Evolutionary conservation across 2,329 filamentous ascomycete genomes (phyloP).

Genomic region (Cadophora malorum): DNA sequence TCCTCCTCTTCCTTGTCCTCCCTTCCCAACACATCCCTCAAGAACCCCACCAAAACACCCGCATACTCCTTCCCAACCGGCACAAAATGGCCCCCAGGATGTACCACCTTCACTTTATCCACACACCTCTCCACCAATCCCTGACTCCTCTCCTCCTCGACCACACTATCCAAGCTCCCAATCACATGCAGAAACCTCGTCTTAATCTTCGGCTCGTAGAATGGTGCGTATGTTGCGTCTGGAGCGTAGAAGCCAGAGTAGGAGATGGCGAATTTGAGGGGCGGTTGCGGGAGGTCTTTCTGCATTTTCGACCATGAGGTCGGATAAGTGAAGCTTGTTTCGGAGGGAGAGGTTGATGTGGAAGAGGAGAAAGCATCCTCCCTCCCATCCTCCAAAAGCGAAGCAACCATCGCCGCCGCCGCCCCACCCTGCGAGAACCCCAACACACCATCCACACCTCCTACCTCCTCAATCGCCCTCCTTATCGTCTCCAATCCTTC

Average conservation of each 20-base stretch:
- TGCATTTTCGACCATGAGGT: conserved; percentile 46
- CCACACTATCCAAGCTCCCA: conserved; percentile 85
- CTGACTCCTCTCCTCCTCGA: conserved; percentile 76
- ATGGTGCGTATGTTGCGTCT: conserved; percentile 65
- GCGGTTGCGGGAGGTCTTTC: conserved; percentile 46
- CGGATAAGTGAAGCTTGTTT: conserved; percentile 57
- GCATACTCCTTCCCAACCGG: conserved; percentile 84
- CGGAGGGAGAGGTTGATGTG: conserved; percentile 26
- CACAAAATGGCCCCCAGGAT: conserved; percentile 87
- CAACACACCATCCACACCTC: conserved; percentile 77
- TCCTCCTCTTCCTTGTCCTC: conserved; percentile 61
- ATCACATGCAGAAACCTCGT: conserved; percentile 85
- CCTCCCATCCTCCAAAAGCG: conserved; percentile 67
- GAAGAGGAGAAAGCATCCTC: conserved; percentile 53
- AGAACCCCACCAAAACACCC: conserved; percentile 76
- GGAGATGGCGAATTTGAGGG: conserved; percentile 72
- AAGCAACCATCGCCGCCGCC: conserved; percentile 73
- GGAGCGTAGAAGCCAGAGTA: conserved; percentile 81
- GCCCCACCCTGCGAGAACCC: conserved; percentile 85
- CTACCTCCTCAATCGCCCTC: conserved; percentile 63
- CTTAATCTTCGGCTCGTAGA: conserved; percentile 76
- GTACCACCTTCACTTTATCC: conserved; percentile 63
- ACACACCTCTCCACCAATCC: conserved; percentile 71
- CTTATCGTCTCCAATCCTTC: conserved; percentile 70
- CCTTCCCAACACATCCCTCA: conserved; percentile 57